These are phyloP conservation scores for Cephalotrichum gorgonifer DNA, from an alignment of 2,329 filamentous ascomycete species.

Conservation along the genomic window DNA sequence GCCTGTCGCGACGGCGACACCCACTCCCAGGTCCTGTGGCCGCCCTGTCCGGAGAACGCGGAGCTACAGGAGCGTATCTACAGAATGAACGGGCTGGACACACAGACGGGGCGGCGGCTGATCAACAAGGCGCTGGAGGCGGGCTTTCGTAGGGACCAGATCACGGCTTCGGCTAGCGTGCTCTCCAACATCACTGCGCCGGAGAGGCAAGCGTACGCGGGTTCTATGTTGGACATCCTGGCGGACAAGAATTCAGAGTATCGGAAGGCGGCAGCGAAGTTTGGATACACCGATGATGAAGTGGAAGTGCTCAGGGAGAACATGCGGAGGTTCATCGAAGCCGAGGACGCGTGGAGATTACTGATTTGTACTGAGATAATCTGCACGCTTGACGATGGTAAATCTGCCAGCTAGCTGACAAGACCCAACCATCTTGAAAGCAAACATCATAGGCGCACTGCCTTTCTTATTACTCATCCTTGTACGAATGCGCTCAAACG, in stretches of 20 bases:
- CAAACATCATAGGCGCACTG: no score
- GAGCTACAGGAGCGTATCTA: conserved; percentile 9
- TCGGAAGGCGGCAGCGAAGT: conserved; percentile 3
- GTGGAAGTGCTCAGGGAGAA: conserved; percentile 1
- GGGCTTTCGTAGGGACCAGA: conserved; percentile 4
- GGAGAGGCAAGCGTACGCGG: conserved; percentile 4
- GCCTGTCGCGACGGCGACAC: conserved; percentile 8
- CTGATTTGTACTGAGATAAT: conserved; percentile 7
- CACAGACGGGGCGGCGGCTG: conserved; percentile 4
- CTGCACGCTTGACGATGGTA: conserved; percentile 6
- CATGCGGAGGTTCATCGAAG: conserved; percentile 3
- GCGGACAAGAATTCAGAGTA: conserved; percentile 5
- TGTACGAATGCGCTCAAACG: no score
- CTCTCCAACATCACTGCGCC: conserved; percentile 6
- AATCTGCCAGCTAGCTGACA: no score
- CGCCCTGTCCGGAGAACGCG: conserved; percentile 7
- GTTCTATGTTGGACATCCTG: conserved; percentile 7
- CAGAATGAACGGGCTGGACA: conserved; percentile 6
- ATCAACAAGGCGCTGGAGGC: conserved; percentile 5
- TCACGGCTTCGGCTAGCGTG: conserved; percentile 4
- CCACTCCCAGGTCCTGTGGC: conserved; percentile 8
- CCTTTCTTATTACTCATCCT: no score
- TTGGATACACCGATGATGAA: conserved; percentile 6
- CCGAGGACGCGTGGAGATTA: conserved; percentile 4
- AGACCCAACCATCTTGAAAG: no score